These are phyloP conservation scores for Gomphus bonarii DNA, from an alignment of 1,284 basidiomycete genomes.

Conservation along the genomic window DNA sequence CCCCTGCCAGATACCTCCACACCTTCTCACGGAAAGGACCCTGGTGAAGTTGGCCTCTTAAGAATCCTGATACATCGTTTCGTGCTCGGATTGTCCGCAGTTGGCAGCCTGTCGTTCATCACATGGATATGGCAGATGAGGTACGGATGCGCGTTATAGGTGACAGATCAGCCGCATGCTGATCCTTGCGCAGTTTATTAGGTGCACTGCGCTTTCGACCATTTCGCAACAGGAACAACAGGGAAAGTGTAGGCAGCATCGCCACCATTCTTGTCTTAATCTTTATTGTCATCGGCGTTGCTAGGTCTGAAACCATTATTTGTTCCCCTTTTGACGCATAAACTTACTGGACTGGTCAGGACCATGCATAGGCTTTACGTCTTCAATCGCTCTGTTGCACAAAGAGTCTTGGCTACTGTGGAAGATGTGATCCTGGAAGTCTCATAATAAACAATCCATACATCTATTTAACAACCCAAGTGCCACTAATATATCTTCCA, in stretches of 20 bases:
- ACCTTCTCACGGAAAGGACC: not conserved
- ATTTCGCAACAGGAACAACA: slow-evolving; percentile 41
- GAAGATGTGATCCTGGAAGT: slow-evolving; percentile 76
- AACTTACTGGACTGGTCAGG: slow-evolving; percentile 25
- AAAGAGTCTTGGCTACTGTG: slow-evolving; percentile 53
- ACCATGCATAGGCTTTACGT: slow-evolving; percentile 61
- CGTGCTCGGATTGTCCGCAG: slow-evolving; percentile 61
- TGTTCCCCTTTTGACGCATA: not conserved
- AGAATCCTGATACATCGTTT: slow-evolving; percentile 53
- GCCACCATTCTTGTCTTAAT: slow-evolving; percentile 53
- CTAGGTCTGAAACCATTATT: slow-evolving; percentile 35
- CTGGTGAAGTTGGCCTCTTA: slow-evolving; percentile 30
- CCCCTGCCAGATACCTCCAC: slow-evolving; percentile 7
- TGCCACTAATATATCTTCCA: not conserved
- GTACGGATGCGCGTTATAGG: not conserved
- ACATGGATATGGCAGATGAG: slow-evolving; percentile 54
- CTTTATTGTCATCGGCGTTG: slow-evolving; percentile 51
- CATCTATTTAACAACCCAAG: not conserved
- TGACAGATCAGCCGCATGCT: not conserved
- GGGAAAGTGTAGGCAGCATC: slow-evolving; percentile 40
- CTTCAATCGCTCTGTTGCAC: slow-evolving; percentile 47
- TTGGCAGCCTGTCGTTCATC: slow-evolving; percentile 66
- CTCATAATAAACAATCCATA: not conserved
- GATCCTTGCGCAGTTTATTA: slow-evolving; percentile 29
- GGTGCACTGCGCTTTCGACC: slow-evolving; percentile 58